A percentile compares a stretch with the other conserved stretches of the same genome.
These are phyloP conservation scores for Arabidopsis thaliana DNA, from an alignment of 345 rosid genomes.

Conservation along the genomic window TAIR10.1 NC_003070.9:24475501-24476000, in stretches of 20 bases:
- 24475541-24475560: neutral
- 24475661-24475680: slow-evolving; percentile 67
- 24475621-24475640: slow-evolving; percentile 49
- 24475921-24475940: neutral
- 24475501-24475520: slow-evolving; percentile 70
- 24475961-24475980: slow-evolving; percentile 89
- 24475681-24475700: slow-evolving; percentile 85
- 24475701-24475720: slow-evolving; percentile 69
- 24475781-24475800: slow-evolving; percentile 97
- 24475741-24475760: slow-evolving; percentile 80
- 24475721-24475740: slow-evolving; percentile 89
- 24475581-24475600: neutral
- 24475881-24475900: neutral
- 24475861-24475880: neutral
- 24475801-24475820: slow-evolving; percentile 70
- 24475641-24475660: slow-evolving; percentile 70
- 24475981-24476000: slow-evolving; percentile 71
- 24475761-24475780: slow-evolving; percentile 81
- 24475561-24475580: neutral
- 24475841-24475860: slow-evolving; percentile 82
- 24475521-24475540: slow-evolving; percentile 58
- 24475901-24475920: neutral
- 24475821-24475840: slow-evolving; percentile 71
- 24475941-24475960: slow-evolving; percentile 51
- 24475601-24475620: slow-evolving; percentile 46